Evolutionary conservation across 805 yeast genomes (phyloP).

Genomic region (Candida corydali): DNA sequence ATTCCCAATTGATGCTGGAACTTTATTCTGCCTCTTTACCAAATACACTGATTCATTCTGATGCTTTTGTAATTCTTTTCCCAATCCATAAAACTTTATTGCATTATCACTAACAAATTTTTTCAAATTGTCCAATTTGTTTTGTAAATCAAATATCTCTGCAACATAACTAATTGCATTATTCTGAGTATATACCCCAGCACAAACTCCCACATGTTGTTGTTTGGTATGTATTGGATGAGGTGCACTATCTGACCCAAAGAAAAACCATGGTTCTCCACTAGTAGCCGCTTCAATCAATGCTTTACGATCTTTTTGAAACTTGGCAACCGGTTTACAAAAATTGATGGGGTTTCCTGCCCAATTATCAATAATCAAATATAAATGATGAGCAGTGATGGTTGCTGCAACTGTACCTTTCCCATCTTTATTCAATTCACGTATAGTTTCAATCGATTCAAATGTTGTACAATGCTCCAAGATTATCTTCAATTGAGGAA

Average conservation of each 20-base stretch:
- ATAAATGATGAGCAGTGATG: conserved; percentile 93
- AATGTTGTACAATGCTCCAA: conserved; percentile 94
- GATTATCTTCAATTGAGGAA: conserved; percentile 82
- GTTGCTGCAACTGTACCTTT: conserved; percentile 76
- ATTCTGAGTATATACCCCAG: conserved; percentile 95
- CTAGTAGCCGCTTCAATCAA: conserved; percentile 83
- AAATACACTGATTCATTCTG: conserved; percentile 36
- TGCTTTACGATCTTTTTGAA: conserved; percentile 80
- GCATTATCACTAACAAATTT: conserved; percentile 78
- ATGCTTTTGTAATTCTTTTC: conserved; percentile 28
- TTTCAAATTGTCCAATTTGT: conserved; percentile 60
- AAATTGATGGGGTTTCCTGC: conserved; percentile 93
- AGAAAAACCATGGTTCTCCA: conserved; percentile 89
- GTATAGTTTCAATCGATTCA: conserved; percentile 78
- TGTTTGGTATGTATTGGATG: conserved; percentile 82
- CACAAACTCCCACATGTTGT: conserved; percentile 80
- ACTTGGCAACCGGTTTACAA: conserved; percentile 97
- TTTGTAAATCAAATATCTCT: conserved; percentile 69
- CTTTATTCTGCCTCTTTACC: conserved; percentile 46
- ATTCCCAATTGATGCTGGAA: conserved; percentile 57
- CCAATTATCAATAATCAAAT: conserved; percentile 88
- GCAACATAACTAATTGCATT: conserved; percentile 81
- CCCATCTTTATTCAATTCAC: conserved; percentile 44
- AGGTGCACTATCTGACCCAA: conserved; percentile 98
- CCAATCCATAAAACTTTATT: conserved; percentile 61